phyloP scores from a whole-genome alignment of 2,329 filamentous ascomycete species.

The Hawksworthiomyces lignivorus region DNA sequence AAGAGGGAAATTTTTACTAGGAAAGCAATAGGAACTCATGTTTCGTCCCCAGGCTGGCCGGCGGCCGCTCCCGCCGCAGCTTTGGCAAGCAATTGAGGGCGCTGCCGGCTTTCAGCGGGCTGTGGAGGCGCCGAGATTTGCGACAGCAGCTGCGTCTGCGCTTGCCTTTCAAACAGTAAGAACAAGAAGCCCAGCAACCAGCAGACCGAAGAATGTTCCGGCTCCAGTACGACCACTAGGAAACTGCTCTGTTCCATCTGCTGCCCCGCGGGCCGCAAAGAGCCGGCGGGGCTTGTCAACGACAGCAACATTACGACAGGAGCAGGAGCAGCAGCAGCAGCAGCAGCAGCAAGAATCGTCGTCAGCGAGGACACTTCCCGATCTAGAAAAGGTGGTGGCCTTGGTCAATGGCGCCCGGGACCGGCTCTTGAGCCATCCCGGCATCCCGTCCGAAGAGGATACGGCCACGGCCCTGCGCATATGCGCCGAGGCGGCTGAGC shows the following conservation, averaged over 20 bases:
- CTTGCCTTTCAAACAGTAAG: constrained; percentile 3
- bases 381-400: constrained; percentile 32
- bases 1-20: no score
- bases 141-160: not conserved
- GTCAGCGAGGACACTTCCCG: constrained; percentile 20
- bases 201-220: no score
- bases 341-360: constrained; percentile 1
- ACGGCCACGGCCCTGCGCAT: constrained; percentile 36
- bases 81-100: constrained; percentile 22
- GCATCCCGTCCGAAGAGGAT: constrained; percentile 36
- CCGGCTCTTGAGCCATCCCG: constrained; percentile 35
- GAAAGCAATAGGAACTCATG: no score
- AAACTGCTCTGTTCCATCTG: no score
- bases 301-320: no score
- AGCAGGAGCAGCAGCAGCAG: not conserved
- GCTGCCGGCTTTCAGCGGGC: constrained; percentile 18
- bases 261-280: no score
- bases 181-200: no score
- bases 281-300: no score
- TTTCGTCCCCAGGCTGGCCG: not conserved
- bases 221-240: no score
- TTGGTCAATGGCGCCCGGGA: constrained; percentile 35
- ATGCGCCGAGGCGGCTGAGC: constrained; percentile 35
- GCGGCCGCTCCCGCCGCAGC: constrained; percentile 10
- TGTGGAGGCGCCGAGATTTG: constrained; percentile 1